phyloP scores from a whole-genome alignment of 441 rosid genomes.

The Daphne laureola region DNA sequence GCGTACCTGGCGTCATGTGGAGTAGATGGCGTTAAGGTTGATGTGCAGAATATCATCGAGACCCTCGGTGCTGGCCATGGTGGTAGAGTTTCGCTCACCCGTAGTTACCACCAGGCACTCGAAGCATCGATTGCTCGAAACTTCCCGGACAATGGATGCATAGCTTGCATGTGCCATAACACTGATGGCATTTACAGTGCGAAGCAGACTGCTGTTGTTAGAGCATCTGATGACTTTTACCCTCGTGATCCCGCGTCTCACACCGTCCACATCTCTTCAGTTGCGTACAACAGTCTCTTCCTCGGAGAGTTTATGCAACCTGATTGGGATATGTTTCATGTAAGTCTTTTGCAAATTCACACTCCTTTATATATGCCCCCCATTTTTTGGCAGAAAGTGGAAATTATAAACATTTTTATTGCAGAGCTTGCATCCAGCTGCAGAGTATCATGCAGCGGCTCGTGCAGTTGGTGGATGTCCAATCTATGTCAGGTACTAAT shows the following conservation, averaged over 20 bases:
- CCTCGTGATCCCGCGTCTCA: slow-evolving; percentile 92
- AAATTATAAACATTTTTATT: slow-evolving; percentile 6
- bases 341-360: slow-evolving; percentile 21
- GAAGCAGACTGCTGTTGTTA: slow-evolving; percentile 73
- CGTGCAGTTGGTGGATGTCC: slow-evolving; percentile 93
- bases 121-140: slow-evolving; percentile 79
- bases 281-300: slow-evolving; percentile 77
- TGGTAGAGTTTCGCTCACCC: slow-evolving; percentile 84
- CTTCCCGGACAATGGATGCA: slow-evolving; percentile 80
- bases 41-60: slow-evolving; percentile 86
- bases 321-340: slow-evolving; percentile 99
- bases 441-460: slow-evolving; percentile 90
- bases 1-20: slow-evolving; percentile 88
- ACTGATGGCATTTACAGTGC: slow-evolving; percentile 78
- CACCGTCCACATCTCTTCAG: slow-evolving; percentile 88
- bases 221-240: slow-evolving; percentile 88
- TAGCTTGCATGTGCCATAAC: slow-evolving; percentile 93
- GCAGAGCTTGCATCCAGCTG: slow-evolving; percentile 88
- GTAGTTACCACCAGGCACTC: slow-evolving; percentile 68
- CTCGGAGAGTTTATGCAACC: slow-evolving; percentile 96
- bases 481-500: slow-evolving; percentile 75
- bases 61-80: slow-evolving; percentile 92
- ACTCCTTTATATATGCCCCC: too few species aligned
- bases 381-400: too few species aligned
- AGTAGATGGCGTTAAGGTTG: slow-evolving; percentile 88